Evolutionary conservation across 192 early-diverging fungal genomes (phyloP), one percentile per base, ranked within the genome.

Genomic region (Phycomyces blakesleeanus): DNA sequence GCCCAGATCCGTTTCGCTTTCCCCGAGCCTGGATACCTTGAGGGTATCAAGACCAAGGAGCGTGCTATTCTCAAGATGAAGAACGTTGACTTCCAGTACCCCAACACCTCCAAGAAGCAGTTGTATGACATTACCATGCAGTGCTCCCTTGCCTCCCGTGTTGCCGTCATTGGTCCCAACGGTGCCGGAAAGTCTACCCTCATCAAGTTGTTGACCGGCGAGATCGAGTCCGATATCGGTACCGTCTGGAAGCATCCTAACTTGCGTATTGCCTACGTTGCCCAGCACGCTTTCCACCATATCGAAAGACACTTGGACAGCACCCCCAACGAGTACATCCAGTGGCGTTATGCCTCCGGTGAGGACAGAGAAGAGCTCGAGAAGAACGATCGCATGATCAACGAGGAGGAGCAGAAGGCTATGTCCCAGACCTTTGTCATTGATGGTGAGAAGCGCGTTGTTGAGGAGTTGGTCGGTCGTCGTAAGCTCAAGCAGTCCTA

Each of bases 251-350:
- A 89, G 78, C 90, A 91, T 73, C 91, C 90, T 66, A 89, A 90
- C 78, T 76, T 92, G 27, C 87, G 91, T 82, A 85, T 93, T 76
- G 90, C 90, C 40, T 92, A 92, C 73, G 90, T 93, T 58, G 89
- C 90, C 40, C 91, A 93, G 71, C 90, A 93, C 67, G 89, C 90
- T 64, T 90, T 93, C 87, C 86, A 93, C 72, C 90, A 93, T 79
- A 76, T 92, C 64, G 89, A 92, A 62, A 81, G 88, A 57, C 91
- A 92, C 74, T 67, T 91, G 67, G 88, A 91, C 78, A 85, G 81
- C 49, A 90, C 91, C 15, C 87, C 89, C 29, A 91, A 91, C 75
- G 85, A 87, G 39, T 92, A 92, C 72, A 92, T 92, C 67, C 87
- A 89, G 63, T 91, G 91, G 89, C 85, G 91, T 74, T 91, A 88